phyloP scores from a whole-genome alignment of 148 eudicot species.

The Rhododendron henanense region DNA sequence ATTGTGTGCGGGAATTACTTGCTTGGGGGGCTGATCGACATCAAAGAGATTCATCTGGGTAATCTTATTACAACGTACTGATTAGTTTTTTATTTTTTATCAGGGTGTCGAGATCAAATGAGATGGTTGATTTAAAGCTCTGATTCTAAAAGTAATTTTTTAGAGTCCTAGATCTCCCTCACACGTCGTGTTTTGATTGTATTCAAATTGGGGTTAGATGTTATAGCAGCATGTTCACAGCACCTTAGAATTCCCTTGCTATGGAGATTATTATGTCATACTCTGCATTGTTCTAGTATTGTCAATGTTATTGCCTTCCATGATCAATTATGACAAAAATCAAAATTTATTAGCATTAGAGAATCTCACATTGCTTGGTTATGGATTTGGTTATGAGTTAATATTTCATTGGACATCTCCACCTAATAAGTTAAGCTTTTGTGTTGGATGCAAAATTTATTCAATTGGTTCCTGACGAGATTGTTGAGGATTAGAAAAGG shows the following conservation, averaged over 20 bases:
- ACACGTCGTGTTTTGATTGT: not conserved
- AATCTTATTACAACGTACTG: not conserved
- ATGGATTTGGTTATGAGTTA: not conserved
- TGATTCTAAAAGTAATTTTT: not conserved
- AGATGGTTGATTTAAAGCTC: not conserved
- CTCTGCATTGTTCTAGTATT: not conserved
- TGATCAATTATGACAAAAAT: not conserved
- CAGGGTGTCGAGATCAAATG: not conserved
- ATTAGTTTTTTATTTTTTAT: not conserved
- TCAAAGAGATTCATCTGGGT: constrained; percentile 31
- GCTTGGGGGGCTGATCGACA: constrained; percentile 31
- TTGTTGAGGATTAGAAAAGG: not conserved
- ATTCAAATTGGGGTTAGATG: not conserved
- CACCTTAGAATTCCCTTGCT: not conserved
- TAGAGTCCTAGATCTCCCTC: not conserved
- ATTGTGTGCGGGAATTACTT: constrained; percentile 30
- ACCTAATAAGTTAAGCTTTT: not conserved
- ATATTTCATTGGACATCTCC: not conserved
- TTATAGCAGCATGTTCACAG: not conserved
- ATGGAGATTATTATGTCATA: not conserved
- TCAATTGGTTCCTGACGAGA: not conserved
- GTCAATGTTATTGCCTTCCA: not conserved
- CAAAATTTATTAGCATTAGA: not conserved
- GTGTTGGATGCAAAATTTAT: not conserved
- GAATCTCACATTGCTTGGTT: not conserved